A percentile compares a stretch with the other conserved stretches of the same genome.
phyloP scores from a whole-genome alignment of 306 rosid species.

The Trichosanthes truncata region DNA sequence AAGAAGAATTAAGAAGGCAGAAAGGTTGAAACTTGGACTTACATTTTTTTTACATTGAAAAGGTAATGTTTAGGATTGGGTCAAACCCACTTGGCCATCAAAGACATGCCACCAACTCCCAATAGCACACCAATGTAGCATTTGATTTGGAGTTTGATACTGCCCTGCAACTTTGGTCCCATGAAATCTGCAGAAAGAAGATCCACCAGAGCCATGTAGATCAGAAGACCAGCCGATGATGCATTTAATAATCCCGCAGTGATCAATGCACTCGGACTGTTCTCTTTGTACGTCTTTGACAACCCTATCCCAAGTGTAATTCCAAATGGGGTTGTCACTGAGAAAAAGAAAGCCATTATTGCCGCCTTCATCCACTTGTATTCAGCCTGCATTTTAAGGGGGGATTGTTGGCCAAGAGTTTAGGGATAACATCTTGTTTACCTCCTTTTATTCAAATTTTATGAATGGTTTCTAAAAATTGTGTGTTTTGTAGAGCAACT shows the following conservation, averaged over 20 bases:
- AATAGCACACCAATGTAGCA: constrained; percentile 37
- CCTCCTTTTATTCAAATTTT: no score
- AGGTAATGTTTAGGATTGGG: no score
- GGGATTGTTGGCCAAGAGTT: no score
- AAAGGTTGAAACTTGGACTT: no score
- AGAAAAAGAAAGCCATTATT: constrained; percentile 52
- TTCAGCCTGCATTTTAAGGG: constrained; percentile 32
- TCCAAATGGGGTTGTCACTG: constrained; percentile 60
- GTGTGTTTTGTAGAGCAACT: background rate
- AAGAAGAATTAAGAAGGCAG: no score
- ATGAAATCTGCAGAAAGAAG: constrained; percentile 61
- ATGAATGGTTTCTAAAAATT: no score
- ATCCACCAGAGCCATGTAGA: constrained; percentile 70
- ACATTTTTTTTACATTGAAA: no score
- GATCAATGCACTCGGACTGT: constrained; percentile 43
- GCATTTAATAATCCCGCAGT: constrained; percentile 54
- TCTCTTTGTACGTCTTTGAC: constrained; percentile 38
- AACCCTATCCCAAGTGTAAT: constrained; percentile 48
- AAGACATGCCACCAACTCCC: constrained; percentile 68
- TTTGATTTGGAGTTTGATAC: constrained; percentile 47
- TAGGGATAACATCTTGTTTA: no score
- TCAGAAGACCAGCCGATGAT: constrained; percentile 61
- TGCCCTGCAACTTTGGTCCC: constrained; percentile 43
- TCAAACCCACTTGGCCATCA: constrained; percentile 63
- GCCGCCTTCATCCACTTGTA: constrained; percentile 39